Evolutionary conservation across 345 rosid species (phyloP).

Genomic region (Aquilaria malaccensis): DNA sequence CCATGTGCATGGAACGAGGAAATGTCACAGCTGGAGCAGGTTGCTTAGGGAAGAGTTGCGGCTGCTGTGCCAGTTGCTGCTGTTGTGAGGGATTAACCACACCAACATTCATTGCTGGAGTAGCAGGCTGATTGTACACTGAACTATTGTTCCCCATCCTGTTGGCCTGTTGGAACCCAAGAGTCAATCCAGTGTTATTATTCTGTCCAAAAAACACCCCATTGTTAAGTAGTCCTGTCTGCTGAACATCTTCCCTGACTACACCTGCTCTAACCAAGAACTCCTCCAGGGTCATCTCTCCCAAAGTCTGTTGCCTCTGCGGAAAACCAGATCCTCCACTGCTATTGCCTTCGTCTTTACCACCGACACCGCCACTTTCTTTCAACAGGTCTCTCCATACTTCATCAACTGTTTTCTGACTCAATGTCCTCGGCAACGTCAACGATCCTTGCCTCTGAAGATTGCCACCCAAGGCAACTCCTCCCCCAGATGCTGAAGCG

Average conservation of each 20-base stretch:
- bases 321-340: constrained; percentile 27
- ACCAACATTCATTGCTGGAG: constrained; percentile 32
- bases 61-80: constrained; percentile 9
- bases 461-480: constrained; percentile 37
- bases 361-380: constrained; percentile 27
- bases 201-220: constrained; percentile 35
- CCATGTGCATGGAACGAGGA: constrained; percentile 31
- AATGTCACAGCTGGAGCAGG: constrained; percentile 33
- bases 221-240: constrained; percentile 29
- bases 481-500: constrained; percentile 22
- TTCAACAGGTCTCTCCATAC: constrained; percentile 69
- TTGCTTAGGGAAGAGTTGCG: constrained; percentile 54
- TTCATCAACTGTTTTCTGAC: constrained; percentile 87
- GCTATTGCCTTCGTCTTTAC: constrained; percentile 24
- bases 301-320: constrained; percentile 45
- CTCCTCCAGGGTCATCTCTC: constrained; percentile 81
- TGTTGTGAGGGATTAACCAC: constrained; percentile 31
- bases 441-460: constrained; percentile 80
- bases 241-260: constrained; percentile 60
- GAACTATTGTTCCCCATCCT: constrained; percentile 24
- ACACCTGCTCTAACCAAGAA: constrained; percentile 72
- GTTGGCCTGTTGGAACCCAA: constrained; percentile 50
- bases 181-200: constrained; percentile 29
- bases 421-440: constrained; percentile 74
- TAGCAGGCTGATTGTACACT: constrained; percentile 31